Evolutionary conservation across 129 eudicot species (phyloP).

Genomic region (Erigeron canadensis): DNA sequence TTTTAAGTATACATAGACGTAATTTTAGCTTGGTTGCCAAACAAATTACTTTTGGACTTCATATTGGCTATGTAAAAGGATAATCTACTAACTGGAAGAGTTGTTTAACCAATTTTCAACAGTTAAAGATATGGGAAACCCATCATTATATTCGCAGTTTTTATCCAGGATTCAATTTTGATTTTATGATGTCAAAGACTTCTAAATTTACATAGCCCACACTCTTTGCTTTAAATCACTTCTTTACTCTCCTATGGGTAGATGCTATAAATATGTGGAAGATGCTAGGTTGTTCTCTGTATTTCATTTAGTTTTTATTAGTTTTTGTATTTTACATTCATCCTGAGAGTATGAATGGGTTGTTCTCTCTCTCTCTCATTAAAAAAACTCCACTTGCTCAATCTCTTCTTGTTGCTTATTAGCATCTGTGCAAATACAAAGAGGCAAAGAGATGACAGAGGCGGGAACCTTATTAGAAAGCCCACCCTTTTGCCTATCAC

Average conservation of each 20-base stretch:
- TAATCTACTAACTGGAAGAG: background rate
- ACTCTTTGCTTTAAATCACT: no score
- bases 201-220: background rate
- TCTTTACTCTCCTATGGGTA: background rate
- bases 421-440: no score
- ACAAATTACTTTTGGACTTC: slow-evolving; percentile 6
- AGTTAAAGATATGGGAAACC: background rate
- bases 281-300: background rate
- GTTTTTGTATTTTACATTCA: background rate
- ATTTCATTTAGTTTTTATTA: no score
- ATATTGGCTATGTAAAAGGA: background rate
- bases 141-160: background rate
- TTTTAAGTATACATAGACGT: background rate
- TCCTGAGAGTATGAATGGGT: background rate
- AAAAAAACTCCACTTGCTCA: no score
- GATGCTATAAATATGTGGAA: background rate
- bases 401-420: no score
- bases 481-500: no score
- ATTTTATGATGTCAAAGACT: background rate
- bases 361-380: background rate
- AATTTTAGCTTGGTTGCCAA: slow-evolving; percentile 2
- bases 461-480: background rate
- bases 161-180: background rate
- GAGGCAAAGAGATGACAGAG: no score
- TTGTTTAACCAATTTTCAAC: background rate